Evolutionary conservation across 495 filamentous ascomycete species (phyloP).

Genomic region (Hyaloscypha variabilis): DNA sequence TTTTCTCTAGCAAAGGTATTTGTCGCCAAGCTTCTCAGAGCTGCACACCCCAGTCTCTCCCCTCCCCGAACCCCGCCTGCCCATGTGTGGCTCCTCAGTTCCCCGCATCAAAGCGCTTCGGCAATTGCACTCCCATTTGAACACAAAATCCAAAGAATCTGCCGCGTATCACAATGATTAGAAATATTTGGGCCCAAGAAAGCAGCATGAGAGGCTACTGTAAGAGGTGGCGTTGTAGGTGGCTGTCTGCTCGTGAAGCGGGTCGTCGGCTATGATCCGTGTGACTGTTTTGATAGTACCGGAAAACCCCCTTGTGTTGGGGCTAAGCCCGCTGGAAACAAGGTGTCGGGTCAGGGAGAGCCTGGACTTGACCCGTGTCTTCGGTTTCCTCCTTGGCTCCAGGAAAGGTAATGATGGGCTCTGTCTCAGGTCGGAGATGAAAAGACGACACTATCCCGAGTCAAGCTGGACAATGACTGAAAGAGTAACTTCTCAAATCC

Average conservation of each 20-base stretch:
- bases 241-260: neutral
- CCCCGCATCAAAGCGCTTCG: neutral
- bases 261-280: neutral
- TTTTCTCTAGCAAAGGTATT: too few species aligned
- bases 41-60: neutral
- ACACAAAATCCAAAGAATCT: neutral
- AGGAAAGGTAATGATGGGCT: too few species aligned
- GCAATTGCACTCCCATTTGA: neutral
- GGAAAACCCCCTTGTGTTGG: neutral
- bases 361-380: too few species aligned
- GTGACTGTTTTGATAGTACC: neutral
- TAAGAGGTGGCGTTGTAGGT: neutral
- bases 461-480: too few species aligned
- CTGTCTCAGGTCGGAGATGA: too few species aligned
- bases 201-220: neutral
- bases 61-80: neutral
- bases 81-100: neutral
- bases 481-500: too few species aligned
- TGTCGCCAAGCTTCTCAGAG: too few species aligned
- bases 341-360: too few species aligned
- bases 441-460: too few species aligned
- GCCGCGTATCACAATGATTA: neutral
- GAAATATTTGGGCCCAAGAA: neutral
- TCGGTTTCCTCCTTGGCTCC: too few species aligned
- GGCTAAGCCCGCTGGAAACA: neutral